Evolutionary conservation across 345 rosid genomes (phyloP).

Genomic region (Populus deltoides): DNA sequence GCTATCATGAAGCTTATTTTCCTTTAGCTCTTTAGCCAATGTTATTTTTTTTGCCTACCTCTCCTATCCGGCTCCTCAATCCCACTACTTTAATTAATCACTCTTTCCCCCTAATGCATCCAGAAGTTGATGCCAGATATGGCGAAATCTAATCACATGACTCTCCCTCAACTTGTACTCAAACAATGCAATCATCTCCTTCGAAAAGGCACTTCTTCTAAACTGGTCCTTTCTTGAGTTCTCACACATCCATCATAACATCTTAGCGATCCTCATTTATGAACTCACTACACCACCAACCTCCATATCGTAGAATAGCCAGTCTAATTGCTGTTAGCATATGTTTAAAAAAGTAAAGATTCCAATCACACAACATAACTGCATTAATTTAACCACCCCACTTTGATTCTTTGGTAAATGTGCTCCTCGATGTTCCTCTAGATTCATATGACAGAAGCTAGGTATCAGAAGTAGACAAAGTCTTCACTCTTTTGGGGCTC

Average conservation of each 20-base stretch:
- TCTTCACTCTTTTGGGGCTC: not conserved
- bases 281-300: not conserved
- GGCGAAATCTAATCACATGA: not conserved
- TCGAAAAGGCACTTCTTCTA: not conserved
- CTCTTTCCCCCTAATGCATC: not conserved
- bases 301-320: not conserved
- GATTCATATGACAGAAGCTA: not conserved
- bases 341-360: not conserved
- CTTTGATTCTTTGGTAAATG: not conserved
- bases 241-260: not conserved
- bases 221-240: not conserved
- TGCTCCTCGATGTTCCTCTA: not conserved
- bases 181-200: not conserved
- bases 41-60: not conserved
- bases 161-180: not conserved
- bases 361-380: not conserved
- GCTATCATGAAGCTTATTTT: not conserved
- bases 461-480: not conserved
- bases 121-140: not conserved
- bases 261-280: not conserved
- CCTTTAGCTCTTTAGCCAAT: not conserved
- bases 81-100: not conserved
- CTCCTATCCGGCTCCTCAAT: not conserved
- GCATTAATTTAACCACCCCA: not conserved
- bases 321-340: not conserved